A percentile compares a stretch with the other conserved stretches of the same genome.
Conservation (phyloP, 192 early-diverging fungal species). For the Coemansia umbellata region DNA sequence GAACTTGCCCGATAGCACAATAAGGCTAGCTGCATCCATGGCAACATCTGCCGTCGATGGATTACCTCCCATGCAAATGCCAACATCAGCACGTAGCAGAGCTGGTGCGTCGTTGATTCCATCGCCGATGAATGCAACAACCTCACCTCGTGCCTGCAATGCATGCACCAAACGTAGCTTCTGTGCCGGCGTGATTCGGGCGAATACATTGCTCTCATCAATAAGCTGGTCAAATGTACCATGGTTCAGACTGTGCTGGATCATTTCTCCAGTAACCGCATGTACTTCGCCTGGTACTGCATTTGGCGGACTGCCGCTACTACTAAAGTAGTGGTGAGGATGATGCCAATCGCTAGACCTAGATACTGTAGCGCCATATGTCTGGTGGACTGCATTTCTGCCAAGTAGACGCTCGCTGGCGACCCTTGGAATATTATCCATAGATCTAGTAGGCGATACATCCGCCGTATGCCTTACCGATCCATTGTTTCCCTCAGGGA, state of each 20-base stretch:
- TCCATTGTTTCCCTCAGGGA: background rate
- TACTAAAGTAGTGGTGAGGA: background rate
- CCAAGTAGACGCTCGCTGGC: background rate
- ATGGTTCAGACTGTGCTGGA: slow-evolving; percentile 22
- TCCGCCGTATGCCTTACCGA: background rate
- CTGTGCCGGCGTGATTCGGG: slow-evolving; percentile 30
- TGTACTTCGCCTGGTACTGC: slow-evolving; percentile 18
- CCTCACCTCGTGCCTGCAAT: slow-evolving; percentile 36
- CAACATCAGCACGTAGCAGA: slow-evolving; percentile 76
- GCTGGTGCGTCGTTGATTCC: slow-evolving; percentile 90
- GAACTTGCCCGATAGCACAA: slow-evolving; percentile 35
- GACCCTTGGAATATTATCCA: background rate
- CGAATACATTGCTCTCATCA: slow-evolving; percentile 45
- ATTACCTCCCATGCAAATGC: slow-evolving; percentile 75
- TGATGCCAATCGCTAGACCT: background rate
- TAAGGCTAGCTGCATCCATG: slow-evolving; percentile 40
- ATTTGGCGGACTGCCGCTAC: background rate
- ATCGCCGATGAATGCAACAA: slow-evolving; percentile 63
- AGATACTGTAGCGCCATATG: slow-evolving; percentile 1
- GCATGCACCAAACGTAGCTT: slow-evolving; percentile 42
- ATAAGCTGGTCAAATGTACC: slow-evolving; percentile 29
- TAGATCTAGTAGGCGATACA: background rate
- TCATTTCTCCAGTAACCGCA: slow-evolving; percentile 42
- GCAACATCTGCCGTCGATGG: slow-evolving; percentile 61
- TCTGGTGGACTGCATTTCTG: background rate